Evolutionary conservation across 192 early-diverging fungal genomes (phyloP).

Genomic region (Jimgerdemannia flammicorona): DNA sequence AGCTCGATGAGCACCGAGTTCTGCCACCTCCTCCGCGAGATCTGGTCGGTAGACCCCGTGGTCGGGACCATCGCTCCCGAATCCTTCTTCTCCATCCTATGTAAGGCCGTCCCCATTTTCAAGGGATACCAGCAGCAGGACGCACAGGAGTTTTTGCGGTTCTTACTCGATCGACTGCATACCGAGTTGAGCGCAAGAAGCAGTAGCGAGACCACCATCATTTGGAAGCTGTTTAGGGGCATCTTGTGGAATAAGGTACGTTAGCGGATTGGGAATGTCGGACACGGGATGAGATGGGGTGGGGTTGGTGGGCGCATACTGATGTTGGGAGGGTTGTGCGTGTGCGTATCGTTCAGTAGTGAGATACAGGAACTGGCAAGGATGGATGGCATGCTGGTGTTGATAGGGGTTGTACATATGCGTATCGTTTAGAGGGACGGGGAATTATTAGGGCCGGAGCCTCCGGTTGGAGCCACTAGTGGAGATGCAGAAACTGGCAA

Average conservation of each 20-base stretch:
- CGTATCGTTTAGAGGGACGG: no score
- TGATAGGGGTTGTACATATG: no score
- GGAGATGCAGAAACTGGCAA: no score
- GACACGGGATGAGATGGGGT: no score
- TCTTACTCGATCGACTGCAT: conserved; percentile 86
- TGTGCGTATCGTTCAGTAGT: no score
- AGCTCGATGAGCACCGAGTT: conserved; percentile 6
- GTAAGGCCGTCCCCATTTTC: conserved; percentile 60
- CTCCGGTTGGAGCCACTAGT: no score
- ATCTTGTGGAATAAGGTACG: conserved; percentile 2
- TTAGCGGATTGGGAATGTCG: no score
- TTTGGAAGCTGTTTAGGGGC: conserved; percentile 2
- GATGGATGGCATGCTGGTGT: no score
- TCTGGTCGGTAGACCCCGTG: not conserved
- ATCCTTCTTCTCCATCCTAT: not conserved
- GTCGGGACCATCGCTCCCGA: not conserved
- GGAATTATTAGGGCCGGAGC: no score
- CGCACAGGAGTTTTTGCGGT: conserved; percentile 92
- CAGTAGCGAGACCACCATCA: not conserved
- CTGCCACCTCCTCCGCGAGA: not conserved
- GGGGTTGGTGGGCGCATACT: no score
- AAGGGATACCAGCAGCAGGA: conserved; percentile 92
- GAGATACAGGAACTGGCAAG: no score
- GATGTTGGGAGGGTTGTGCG: no score
- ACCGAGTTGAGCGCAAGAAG: conserved; percentile 58